phyloP scores from a whole-genome alignment of 768 basidiomycete species.

The Amanita thiersii region DNA sequence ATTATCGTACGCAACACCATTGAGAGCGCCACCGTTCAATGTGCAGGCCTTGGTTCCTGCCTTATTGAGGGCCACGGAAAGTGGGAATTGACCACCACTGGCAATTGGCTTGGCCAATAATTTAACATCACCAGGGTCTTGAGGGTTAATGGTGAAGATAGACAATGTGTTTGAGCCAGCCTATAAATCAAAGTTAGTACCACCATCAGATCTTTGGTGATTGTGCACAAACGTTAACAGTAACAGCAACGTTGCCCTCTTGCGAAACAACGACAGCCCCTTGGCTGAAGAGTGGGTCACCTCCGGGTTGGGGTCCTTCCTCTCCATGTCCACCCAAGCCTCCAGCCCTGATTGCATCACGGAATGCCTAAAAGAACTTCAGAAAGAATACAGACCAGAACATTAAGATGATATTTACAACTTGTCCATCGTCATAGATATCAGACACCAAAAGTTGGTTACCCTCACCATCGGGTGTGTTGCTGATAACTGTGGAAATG shows the following conservation, averaged over 20 bases:
- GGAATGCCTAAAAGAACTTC: not conserved
- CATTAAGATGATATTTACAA: not conserved
- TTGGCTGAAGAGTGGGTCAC: not conserved
- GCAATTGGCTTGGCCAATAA: conserved; percentile 2
- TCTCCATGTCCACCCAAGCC: not conserved
- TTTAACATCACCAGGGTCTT: conserved; percentile 7
- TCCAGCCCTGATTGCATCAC: conserved; percentile 3
- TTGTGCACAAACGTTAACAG: not conserved
- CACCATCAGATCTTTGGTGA: no score
- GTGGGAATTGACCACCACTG: not conserved
- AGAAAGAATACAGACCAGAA: not conserved
- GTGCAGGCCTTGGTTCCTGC: not conserved
- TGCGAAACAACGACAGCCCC: conserved; percentile 1
- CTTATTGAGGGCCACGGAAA: not conserved
- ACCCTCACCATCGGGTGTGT: not conserved
- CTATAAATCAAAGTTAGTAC: no score
- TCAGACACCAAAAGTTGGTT: conserved; percentile 6
- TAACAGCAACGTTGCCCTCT: not conserved
- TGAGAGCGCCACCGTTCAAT: not conserved
- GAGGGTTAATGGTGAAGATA: conserved; percentile 4
- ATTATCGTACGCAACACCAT: not conserved
- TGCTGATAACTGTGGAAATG: not conserved
- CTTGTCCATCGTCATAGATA: not conserved
- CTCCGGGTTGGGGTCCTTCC: not conserved
- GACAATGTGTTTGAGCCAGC: conserved; percentile 2